Evolutionary conservation across 441 rosid species (phyloP).

Genomic region (Erodium moschatum): DNA sequence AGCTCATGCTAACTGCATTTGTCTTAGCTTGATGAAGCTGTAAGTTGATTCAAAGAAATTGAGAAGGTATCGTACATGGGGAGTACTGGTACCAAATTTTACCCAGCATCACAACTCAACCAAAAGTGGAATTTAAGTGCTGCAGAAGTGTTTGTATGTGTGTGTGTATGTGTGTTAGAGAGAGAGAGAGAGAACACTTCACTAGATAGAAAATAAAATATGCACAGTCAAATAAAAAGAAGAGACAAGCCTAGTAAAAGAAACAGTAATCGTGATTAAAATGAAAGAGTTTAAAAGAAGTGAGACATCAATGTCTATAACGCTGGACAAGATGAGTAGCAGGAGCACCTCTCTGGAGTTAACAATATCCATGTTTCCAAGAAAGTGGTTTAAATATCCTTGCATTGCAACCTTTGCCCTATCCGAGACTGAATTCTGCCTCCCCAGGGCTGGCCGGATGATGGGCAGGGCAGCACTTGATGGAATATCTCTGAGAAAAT

Average conservation of each 20-base stretch:
- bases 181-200: too few species aligned
- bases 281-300: not conserved
- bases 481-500: slow-evolving; percentile 82
- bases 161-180: too few species aligned
- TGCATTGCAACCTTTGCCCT: slow-evolving; percentile 97
- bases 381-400: slow-evolving; percentile 80
- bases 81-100: too few species aligned
- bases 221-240: too few species aligned
- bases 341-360: slow-evolving; percentile 77
- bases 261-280: not conserved
- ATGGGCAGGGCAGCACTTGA: slow-evolving; percentile 93
- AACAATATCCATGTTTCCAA: slow-evolving; percentile 89
- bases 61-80: too few species aligned
- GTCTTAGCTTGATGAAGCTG: too few species aligned
- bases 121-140: too few species aligned
- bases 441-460: slow-evolving; percentile 82
- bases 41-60: too few species aligned
- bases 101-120: too few species aligned
- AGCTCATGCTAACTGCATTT: too few species aligned
- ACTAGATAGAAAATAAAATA: too few species aligned
- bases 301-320: not conserved
- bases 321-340: slow-evolving; percentile 8
- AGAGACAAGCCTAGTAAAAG: not conserved
- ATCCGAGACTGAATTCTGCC: slow-evolving; percentile 85
- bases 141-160: too few species aligned